Base-by-base conservation (phyloP, 768 basidiomycete species). In the Tulasnella sp. region DNA sequence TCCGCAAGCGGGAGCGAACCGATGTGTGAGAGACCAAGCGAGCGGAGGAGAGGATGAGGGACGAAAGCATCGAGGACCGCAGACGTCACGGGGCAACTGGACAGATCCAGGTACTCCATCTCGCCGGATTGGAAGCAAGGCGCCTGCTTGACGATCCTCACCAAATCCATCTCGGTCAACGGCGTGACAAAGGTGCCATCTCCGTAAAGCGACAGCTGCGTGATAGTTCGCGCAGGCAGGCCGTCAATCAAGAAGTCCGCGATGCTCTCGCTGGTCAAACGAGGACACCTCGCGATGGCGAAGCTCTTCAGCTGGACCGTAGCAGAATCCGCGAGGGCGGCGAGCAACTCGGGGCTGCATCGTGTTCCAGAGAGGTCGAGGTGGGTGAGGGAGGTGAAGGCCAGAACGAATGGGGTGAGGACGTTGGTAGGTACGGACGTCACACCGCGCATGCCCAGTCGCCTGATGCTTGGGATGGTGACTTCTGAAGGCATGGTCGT, bases 351-450 rank as follows among this genome's bases (percentile, higher is more conserved):
- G 3, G 94, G 90, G 0, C 90, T 90, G 46, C 90, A 89, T 8
- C 94, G 92, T n/a, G 96, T 98, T 77, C 93, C 93, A 3, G 96
- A 97, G 38, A 98, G 89, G 84, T 98, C 95, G 83, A 98, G 91
- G 83, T 96, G 93, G 21, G 95, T 95, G 31, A 98, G 91, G 62
- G 90, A 90, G 0, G 95, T 94, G 86, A 95, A 95, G 0, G 94
- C 91, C 52, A 93, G 86, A 72, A 96, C 88, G 83, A 97, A 94
- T 0, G 91, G 88, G 24, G 89, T 88, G 72, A 97, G 88, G 76
- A 90, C 89, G 76, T 89, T 88, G 18, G 93, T 88, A 44, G 91
- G 87, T 52, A 97, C 88, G 7, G 94, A 93, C 83, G 93, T 94
- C 56, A 93, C 92, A 79, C 94, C 94, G 79, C 93, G 92, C 82